Evolutionary conservation across 202 grass and related monocot species (phyloP).

Genomic region (Panicum virgatum): DNA sequence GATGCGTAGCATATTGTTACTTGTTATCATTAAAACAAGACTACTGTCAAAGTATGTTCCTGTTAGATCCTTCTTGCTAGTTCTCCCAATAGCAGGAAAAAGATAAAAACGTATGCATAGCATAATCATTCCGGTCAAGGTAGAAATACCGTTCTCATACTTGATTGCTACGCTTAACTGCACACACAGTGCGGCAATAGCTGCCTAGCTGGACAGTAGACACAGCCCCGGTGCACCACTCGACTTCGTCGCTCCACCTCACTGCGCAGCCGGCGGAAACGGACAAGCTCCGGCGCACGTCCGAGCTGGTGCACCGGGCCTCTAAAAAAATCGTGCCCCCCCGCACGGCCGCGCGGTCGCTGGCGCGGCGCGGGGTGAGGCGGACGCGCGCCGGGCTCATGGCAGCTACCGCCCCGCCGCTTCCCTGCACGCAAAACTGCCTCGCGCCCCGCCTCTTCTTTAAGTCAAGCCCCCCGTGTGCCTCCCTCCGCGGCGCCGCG

Average conservation of each 20-base stretch:
- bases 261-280: conserved; percentile 23
- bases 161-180: background rate
- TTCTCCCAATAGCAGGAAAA: background rate
- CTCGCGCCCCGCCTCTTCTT: conserved; percentile 54
- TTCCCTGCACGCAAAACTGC: conserved; percentile 88
- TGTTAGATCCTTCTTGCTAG: too few species aligned
- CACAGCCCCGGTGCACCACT: conserved; percentile 13
- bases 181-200: background rate
- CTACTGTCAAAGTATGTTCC: too few species aligned
- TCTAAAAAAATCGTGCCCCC: conserved; percentile 33
- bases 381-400: conserved; percentile 72
- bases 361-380: conserved; percentile 46
- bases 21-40: too few species aligned
- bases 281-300: conserved; percentile 36
- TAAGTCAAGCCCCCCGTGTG: background rate
- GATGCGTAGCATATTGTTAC: too few species aligned
- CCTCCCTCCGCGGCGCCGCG: conserved; percentile 11
- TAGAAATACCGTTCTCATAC: background rate
- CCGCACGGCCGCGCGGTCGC: conserved; percentile 27
- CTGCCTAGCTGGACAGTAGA: background rate
- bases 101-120: background rate
- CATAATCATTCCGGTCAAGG: background rate
- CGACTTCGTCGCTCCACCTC: background rate
- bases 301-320: conserved; percentile 50
- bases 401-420: conserved; percentile 60